Conservation (phyloP, 2,329 filamentous ascomycete genomes). For the Curvularia hawaiiensis region DNA sequence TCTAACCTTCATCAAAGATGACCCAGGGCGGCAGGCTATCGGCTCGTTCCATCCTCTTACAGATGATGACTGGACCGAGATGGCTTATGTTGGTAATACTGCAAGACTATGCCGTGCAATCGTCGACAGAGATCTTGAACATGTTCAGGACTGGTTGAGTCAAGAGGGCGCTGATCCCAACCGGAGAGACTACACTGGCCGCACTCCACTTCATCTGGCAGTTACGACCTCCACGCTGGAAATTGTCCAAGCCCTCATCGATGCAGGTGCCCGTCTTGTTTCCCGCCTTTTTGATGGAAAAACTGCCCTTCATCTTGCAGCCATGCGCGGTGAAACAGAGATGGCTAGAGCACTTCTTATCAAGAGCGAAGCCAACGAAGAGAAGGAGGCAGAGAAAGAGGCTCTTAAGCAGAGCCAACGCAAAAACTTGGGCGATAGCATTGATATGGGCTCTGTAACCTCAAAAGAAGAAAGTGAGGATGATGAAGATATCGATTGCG, state of each 20-base stretch:
- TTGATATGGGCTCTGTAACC: background rate
- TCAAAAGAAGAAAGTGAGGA: constrained; percentile 46
- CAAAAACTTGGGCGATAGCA: background rate
- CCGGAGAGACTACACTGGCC: constrained; percentile 63
- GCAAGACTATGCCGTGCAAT: constrained; percentile 80
- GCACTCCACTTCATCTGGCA: constrained; percentile 80
- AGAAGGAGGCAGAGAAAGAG: constrained; percentile 66
- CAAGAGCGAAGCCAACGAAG: constrained; percentile 76
- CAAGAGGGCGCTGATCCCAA: constrained; percentile 74
- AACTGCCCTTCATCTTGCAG: constrained; percentile 83
- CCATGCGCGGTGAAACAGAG: constrained; percentile 68
- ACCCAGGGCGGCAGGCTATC: constrained; percentile 77
- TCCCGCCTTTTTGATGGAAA: constrained; percentile 78
- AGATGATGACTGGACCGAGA: constrained; percentile 85
- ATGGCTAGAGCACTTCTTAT: constrained; percentile 75
- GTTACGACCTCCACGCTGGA: constrained; percentile 70
- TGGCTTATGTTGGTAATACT: constrained; percentile 86
- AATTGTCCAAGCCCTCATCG: constrained; percentile 72
- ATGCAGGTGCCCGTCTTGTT: constrained; percentile 73
- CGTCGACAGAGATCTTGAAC: constrained; percentile 71
- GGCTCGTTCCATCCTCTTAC: constrained; percentile 80
- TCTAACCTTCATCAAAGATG: constrained; percentile 76
- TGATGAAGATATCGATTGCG: constrained; percentile 60
- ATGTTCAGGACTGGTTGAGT: constrained; percentile 70
- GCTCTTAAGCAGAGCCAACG: constrained; percentile 35